Conservation (phyloP, 257 asterid genomes). For the Agastache rugosa region DNA sequence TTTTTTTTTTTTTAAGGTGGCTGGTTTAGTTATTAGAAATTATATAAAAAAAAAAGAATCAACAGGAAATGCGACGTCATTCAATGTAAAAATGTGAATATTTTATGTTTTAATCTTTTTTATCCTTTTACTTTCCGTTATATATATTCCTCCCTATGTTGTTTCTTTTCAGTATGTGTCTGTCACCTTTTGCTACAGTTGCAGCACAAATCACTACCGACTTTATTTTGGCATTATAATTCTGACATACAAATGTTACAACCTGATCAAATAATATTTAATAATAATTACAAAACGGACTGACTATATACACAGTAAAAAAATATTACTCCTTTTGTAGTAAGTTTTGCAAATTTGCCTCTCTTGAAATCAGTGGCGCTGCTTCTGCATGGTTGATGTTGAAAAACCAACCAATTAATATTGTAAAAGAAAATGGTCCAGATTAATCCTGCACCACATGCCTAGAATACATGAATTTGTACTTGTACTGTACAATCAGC, state of each 20-base stretch:
- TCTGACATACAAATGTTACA: background rate
- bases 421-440: background rate
- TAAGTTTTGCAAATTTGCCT: background rate
- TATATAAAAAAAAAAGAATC: too few species aligned
- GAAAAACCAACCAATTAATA: background rate
- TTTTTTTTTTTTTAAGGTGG: too few species aligned
- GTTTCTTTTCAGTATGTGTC: background rate
- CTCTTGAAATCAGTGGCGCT: background rate
- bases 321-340: background rate
- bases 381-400: background rate
- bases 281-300: too few species aligned
- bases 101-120: background rate
- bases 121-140: slow-evolving; percentile 8
- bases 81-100: background rate
- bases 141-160: background rate
- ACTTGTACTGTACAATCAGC: background rate
- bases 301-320: too few species aligned
- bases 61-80: too few species aligned
- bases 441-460: background rate
- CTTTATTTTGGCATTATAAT: slow-evolving; percentile 12
- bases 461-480: background rate
- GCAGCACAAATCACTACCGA: background rate
- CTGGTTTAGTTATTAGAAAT: too few species aligned
- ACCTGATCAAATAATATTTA: background rate
- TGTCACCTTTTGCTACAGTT: slow-evolving; percentile 11